Evolutionary conservation across 2,329 filamentous ascomycete species (phyloP).

Genomic region (Monosporascus sp.): DNA sequence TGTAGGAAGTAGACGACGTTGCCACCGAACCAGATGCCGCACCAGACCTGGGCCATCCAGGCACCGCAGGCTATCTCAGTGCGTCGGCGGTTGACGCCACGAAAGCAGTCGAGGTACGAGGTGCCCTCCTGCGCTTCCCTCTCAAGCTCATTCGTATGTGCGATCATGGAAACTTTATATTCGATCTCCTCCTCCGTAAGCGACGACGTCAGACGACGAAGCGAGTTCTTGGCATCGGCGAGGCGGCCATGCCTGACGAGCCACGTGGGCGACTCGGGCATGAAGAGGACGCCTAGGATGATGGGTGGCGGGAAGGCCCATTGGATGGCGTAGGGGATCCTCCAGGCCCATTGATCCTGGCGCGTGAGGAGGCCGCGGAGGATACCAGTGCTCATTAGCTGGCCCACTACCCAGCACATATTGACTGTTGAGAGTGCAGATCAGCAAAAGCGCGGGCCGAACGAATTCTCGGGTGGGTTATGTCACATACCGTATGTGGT

Average conservation of each 20-base stretch:
- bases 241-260: slow-evolving; percentile 26
- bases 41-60: slow-evolving; percentile 25
- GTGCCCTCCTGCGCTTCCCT: background rate
- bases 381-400: slow-evolving; percentile 31
- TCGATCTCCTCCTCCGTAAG: no score
- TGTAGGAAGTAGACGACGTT: slow-evolving; percentile 25
- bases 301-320: slow-evolving; percentile 33
- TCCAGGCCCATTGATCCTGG: slow-evolving; percentile 29
- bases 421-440: slow-evolving; percentile 9
- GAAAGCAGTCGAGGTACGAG: slow-evolving; percentile 1
- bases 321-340: slow-evolving; percentile 33
- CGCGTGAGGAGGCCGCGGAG: slow-evolving; percentile 23
- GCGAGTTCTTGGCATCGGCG: slow-evolving; percentile 22
- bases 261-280: slow-evolving; percentile 37
- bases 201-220: slow-evolving; percentile 21
- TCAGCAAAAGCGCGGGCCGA: no score
- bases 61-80: slow-evolving; percentile 5
- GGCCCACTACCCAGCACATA: slow-evolving; percentile 33
- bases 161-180: background rate
- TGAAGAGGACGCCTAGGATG: slow-evolving; percentile 25
- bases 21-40: slow-evolving; percentile 22
- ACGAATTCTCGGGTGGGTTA: no score
- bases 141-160: background rate
- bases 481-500: slow-evolving; percentile 11
- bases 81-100: slow-evolving; percentile 1